Conservation (phyloP, 805 yeast species). For the Peterozyma toletana region DNA sequence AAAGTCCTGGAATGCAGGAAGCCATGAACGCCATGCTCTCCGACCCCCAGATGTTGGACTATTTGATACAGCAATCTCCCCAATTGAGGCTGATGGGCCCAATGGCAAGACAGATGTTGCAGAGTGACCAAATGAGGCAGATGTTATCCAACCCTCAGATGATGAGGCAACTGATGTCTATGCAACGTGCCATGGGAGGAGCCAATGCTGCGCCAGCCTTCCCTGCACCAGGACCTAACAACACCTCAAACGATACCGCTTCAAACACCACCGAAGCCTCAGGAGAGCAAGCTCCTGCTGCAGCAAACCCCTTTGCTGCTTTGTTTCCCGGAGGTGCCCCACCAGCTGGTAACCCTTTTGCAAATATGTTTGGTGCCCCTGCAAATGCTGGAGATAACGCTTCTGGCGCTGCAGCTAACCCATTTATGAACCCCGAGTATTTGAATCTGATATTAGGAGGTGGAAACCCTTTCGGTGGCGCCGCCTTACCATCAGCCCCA, state of each 20-base stretch:
- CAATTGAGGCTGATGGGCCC: constrained; percentile 85
- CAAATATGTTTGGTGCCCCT: constrained; percentile 14
- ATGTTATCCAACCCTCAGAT: constrained; percentile 79
- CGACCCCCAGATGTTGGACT: constrained; percentile 85
- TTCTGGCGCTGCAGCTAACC: constrained; percentile 22
- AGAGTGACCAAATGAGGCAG: constrained; percentile 74
- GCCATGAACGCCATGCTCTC: constrained; percentile 74
- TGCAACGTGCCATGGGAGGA: constrained; percentile 49
- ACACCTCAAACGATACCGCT: constrained; percentile 14
- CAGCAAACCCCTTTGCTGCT: constrained; percentile 48
- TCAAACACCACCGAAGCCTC: constrained; percentile 11
- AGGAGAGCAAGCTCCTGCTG: constrained; percentile 11
- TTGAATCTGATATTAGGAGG: constrained; percentile 40
- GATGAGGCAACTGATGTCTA: constrained; percentile 74
- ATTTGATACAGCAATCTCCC: constrained; percentile 75
- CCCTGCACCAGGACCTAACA: constrained; percentile 43
- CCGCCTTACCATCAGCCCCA: constrained; percentile 55
- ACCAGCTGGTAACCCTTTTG: constrained; percentile 14
- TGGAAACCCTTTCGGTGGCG: constrained; percentile 48
- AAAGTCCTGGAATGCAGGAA: constrained; percentile 75
- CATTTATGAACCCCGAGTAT: constrained; percentile 40
- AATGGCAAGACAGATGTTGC: constrained; percentile 78
- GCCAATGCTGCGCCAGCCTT: constrained; percentile 24
- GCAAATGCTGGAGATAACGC: constrained; percentile 17
- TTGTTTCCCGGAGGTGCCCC: constrained; percentile 27